Evolutionary conservation across 2,329 filamentous ascomycete species (phyloP), one percentile per base, ranked within the genome.

Genomic region (Monilinia vaccinii-corymbosi): DNA sequence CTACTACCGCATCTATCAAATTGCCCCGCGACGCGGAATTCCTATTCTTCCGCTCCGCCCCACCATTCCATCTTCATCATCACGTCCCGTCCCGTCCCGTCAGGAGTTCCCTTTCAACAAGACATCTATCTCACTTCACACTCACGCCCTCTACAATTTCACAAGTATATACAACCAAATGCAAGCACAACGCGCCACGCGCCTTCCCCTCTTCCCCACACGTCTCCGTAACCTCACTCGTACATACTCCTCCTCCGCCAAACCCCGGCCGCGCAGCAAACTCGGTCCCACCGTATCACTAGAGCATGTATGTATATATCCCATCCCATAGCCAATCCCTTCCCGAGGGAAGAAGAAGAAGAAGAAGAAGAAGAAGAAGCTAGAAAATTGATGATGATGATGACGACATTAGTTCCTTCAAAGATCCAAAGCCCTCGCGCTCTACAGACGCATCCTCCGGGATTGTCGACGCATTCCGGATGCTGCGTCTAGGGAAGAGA

Each of bases 361-460:
- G 23, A n/a, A n/a, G n/a, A n/a, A 5, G 23, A 6, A 6, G 25
- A 13, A 13, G 10, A 16, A 31, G 2, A n/a, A 14, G 23, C 9
- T 8, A 18, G 16, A 34, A 31, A 28, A 16, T 31, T 42, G 28
- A 52, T 52, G 9, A 40, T 28, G 5, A 32, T 42, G 28, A 52
- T 52, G 9, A 40, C 6, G 5, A 32, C 10, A 25, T 34, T 34
- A 68, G 82, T 87, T 86, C 61, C 74, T 87, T 53, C 81, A 85
- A 67, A 75, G 84, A 40, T 70, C 75, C 9, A 78, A 78, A 60
- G 81, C 77, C 6, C 68, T 86, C 25, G 75, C 81, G 0, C 74
- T 87, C 48, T 87, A 85, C 71, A 77, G 84, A 40, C 76, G 73
- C 21, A 79, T 86, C 58, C 69, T 86, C 38, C 79, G 83, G 28